These are phyloP conservation scores for Apophysomyces sp. DNA, from an alignment of 371 early-diverging fungal genomes.

Conservation along the genomic window DNA sequence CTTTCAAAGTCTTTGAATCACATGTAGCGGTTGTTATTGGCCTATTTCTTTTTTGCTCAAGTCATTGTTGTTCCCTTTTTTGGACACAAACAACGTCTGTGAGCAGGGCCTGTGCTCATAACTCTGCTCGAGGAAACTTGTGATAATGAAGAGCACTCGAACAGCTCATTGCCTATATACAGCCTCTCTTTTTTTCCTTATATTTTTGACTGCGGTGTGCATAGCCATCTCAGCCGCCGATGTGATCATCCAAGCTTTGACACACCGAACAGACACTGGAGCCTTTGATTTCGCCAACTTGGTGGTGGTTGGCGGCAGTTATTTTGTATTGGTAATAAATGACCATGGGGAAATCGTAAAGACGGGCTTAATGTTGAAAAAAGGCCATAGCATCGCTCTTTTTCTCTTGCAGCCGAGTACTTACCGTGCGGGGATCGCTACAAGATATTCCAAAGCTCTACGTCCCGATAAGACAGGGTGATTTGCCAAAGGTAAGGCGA, in stretches of 20 bases:
- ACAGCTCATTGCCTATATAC: conserved; percentile 31
- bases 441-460: conserved; percentile 71
- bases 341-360: neutral
- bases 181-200: conserved; percentile 35
- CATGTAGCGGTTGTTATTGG: neutral
- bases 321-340: conserved; percentile 47
- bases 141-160: conserved; percentile 13
- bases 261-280: conserved; percentile 35
- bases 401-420: conserved; percentile 56
- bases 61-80: neutral
- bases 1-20: too few species aligned
- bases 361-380: neutral
- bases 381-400: conserved; percentile 43
- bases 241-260: conserved; percentile 60
- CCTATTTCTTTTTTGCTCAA: neutral
- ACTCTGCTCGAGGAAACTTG: neutral
- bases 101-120: neutral
- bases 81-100: neutral
- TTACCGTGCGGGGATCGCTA: conserved; percentile 56
- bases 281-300: conserved; percentile 51
- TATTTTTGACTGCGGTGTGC: conserved; percentile 45
- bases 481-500: conserved; percentile 59
- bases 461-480: conserved; percentile 64
- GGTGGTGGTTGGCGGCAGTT: conserved; percentile 56
- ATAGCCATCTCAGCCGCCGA: conserved; percentile 62